These are phyloP conservation scores for Aspergillus sp. DNA, from an alignment of 2,329 filamentous ascomycete genomes.

Conservation along the genomic window DNA sequence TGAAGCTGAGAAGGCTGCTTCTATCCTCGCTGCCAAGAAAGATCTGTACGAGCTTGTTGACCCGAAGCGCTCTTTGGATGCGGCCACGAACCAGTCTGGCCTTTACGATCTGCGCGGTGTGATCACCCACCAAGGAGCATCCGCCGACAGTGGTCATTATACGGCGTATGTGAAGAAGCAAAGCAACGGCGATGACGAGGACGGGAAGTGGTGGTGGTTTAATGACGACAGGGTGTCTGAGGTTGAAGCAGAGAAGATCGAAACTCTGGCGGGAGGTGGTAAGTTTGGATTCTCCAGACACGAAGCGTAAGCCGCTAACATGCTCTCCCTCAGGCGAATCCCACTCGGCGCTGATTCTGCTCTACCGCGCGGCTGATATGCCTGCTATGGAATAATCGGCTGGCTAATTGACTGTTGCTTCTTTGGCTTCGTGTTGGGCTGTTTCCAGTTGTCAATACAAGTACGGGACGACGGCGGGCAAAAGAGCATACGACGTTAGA, in stretches of 20 bases:
- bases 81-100: conserved; percentile 83
- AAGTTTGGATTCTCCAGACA: conserved; percentile 19
- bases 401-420: neutral
- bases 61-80: conserved; percentile 63
- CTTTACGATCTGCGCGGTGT: conserved; percentile 91
- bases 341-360: conserved; percentile 42
- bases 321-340: conserved; percentile 33
- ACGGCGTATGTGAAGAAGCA: conserved; percentile 96
- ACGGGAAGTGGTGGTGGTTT: conserved; percentile 99
- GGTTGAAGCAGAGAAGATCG: conserved; percentile 83
- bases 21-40: conserved; percentile 72
- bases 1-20: conserved; percentile 70
- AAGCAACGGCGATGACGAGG: conserved; percentile 64
- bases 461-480: neutral
- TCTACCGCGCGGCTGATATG: conserved; percentile 42
- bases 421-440: neutral
- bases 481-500: neutral
- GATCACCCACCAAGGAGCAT: conserved; percentile 92
- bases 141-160: conserved; percentile 95
- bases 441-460: neutral
- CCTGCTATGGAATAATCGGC: conserved; percentile 30
- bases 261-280: conserved; percentile 80
- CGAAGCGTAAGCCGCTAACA: conserved; percentile 10
- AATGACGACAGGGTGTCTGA: conserved; percentile 96
- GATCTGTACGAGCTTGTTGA: conserved; percentile 73